Evolutionary conservation across 495 filamentous ascomycete genomes (phyloP), one percentile per base, ranked within the genome.

Genomic region (Aspergillus sclerotioniger): DNA sequence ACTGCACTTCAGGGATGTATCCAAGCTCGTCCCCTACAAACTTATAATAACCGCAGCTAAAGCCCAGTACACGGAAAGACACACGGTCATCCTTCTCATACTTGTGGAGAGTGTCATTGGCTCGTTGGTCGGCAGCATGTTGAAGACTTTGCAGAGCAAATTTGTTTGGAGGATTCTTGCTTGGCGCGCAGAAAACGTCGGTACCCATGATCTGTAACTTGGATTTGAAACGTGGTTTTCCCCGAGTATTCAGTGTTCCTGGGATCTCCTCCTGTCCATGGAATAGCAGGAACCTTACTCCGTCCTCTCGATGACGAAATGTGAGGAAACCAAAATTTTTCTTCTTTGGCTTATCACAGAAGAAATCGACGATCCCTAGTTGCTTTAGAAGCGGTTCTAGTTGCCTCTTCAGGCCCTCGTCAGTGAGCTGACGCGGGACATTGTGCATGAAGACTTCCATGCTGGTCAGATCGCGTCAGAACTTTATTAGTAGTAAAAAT

Each of bases 21-120:
- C 67, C 62, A 15, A 85, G 64, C 2, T 64, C 60, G 0, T 62
- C 61, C 1, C 67, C 53, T 3, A 58, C 29, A 49, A 82, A 84
- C 31, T 63, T 62, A 64, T 79, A 80, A 52, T 79, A 69, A 3
- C 85, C 84, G 61, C 82, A 86, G 10, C 69, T 74, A 7, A 81
- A 31, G 3, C 47, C 57, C 5, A 39, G 17, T 31, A 73, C 53
- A 0, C 66, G 45, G 32, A 83, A 78, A 8, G 54, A 49, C 0
- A 63, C 16, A 3, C 53, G 41, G 3, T 35, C 29, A 7, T 50
- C 51, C 7, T 57, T 51, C 20, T 62, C 8, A 50, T 33, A 7
- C 43, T 35, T 6, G 16, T 19, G 5, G 56, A 51, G 8, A 44
- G 51, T 6, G 45, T 45, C 15, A 37, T 32, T 0, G 1, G 9